These are phyloP conservation scores for Thermothelomyces thermophilus DNA, from an alignment of 2,329 filamentous ascomycete genomes.

Conservation along the genomic window DNA sequence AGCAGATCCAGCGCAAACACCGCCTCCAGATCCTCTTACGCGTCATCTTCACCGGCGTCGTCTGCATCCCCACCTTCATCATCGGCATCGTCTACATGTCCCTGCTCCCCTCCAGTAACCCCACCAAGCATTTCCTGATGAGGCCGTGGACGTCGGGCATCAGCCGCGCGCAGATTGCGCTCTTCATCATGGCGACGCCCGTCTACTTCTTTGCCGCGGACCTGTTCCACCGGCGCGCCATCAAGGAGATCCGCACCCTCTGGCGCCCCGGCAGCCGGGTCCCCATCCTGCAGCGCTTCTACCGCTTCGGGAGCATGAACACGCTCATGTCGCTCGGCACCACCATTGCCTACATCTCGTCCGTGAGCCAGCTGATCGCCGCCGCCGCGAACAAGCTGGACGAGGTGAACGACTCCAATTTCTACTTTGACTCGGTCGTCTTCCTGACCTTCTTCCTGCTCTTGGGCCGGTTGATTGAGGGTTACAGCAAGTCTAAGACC, in stretches of 20 bases:
- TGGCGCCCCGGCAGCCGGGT: slow-evolving; percentile 72
- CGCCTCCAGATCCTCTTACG: slow-evolving; percentile 61
- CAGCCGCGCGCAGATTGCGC: slow-evolving; percentile 67
- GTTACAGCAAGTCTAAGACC: slow-evolving; percentile 85
- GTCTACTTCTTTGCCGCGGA: slow-evolving; percentile 84
- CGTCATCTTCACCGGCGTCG: slow-evolving; percentile 59
- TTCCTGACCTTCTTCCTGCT: slow-evolving; percentile 87
- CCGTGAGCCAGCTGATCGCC: slow-evolving; percentile 68
- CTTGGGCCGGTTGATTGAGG: slow-evolving; percentile 66
- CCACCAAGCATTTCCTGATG: slow-evolving; percentile 61
- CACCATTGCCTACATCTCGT: slow-evolving; percentile 79
- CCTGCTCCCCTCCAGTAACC: slow-evolving; percentile 57
- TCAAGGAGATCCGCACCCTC: slow-evolving; percentile 70
- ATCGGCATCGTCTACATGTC: slow-evolving; percentile 91
- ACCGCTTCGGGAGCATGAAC: slow-evolving; percentile 96
- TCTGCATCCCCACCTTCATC: slow-evolving; percentile 76
- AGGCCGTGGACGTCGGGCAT: slow-evolving; percentile 64
- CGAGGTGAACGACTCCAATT: slow-evolving; percentile 43
- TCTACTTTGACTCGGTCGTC: slow-evolving; percentile 90
- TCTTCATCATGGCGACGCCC: slow-evolving; percentile 76
- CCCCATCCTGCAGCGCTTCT: slow-evolving; percentile 68
- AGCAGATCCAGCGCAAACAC: slow-evolving; percentile 63
- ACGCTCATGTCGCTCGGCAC: slow-evolving; percentile 86
- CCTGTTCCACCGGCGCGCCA: slow-evolving; percentile 70
- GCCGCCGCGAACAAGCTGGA: slow-evolving; percentile 39